These are phyloP conservation scores for Calonectria montana DNA, from an alignment of 2,329 filamentous ascomycete genomes.

Conservation along the genomic window DNA sequence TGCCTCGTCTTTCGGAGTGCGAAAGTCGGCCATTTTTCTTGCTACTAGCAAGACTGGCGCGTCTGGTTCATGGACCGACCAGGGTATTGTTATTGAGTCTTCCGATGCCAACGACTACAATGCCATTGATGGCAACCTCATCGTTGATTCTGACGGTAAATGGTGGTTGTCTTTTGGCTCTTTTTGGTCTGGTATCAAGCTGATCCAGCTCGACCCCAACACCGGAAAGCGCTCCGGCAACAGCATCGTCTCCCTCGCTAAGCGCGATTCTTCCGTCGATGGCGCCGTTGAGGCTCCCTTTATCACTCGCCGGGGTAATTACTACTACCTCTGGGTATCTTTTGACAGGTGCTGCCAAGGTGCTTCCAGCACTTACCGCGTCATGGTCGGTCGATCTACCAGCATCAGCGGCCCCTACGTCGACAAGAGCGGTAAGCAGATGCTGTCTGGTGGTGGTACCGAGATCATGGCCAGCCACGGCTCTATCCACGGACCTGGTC, in stretches of 20 bases:
- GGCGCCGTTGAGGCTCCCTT: background rate
- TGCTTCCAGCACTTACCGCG: background rate
- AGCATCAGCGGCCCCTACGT: background rate
- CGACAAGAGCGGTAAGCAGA: background rate
- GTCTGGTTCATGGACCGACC: background rate
- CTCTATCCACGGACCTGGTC: background rate
- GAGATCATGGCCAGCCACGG: background rate
- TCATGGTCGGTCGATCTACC: background rate
- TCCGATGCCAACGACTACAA: background rate
- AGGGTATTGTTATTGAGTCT: background rate
- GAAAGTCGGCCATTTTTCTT: background rate
- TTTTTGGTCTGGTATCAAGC: background rate
- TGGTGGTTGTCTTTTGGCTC: background rate
- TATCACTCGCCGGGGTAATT: background rate
- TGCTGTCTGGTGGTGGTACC: background rate
- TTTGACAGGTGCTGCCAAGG: background rate
- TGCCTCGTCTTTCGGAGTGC: conserved; percentile 44
- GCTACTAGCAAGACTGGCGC: background rate
- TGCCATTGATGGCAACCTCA: background rate
- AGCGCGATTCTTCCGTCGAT: background rate
- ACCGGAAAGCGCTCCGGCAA: background rate
- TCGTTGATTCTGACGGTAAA: background rate
- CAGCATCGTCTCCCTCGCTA: background rate
- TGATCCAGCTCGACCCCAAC: background rate
- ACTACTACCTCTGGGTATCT: background rate